Percentiles rank a stretch among this genome's conserved stretches.
Evolutionary conservation across 2,329 filamentous ascomycete species (phyloP).

Genomic region (Xylaria sp.): DNA sequence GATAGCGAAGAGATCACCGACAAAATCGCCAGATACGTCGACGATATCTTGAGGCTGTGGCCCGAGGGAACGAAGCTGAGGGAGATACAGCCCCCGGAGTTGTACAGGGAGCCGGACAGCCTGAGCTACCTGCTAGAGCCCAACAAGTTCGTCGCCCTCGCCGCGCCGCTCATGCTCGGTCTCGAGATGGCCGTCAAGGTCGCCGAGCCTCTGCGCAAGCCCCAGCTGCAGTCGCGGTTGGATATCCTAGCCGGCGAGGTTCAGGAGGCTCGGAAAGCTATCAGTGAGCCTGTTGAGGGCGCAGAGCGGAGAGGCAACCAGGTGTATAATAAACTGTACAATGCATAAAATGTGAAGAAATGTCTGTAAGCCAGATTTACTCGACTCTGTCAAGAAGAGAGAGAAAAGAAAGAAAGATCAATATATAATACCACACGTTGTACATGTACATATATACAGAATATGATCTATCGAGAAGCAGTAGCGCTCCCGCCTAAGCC

Average conservation of each 20-base stretch:
- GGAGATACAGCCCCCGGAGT: constrained; percentile 40
- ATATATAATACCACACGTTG: constrained; percentile 10
- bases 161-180: constrained; percentile 46
- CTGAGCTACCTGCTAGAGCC: constrained; percentile 39
- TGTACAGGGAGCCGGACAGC: constrained; percentile 32
- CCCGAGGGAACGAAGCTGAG: constrained; percentile 42
- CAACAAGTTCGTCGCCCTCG: constrained; percentile 42
- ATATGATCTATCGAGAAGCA: constrained; percentile 5
- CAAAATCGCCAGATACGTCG: constrained; percentile 43
- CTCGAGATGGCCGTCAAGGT: constrained; percentile 49
- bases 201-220: constrained; percentile 38
- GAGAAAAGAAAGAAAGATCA: constrained; percentile 12
- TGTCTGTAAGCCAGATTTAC: too few species aligned
- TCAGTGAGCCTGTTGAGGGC: constrained; percentile 4
- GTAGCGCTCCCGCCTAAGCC: not conserved
- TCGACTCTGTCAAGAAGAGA: too few species aligned
- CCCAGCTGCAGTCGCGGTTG: constrained; percentile 46
- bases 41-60: constrained; percentile 45
- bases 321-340: constrained; percentile 40
- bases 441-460: constrained; percentile 29
- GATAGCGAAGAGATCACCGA: constrained; percentile 35
- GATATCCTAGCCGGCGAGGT: constrained; percentile 43
- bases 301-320: constrained; percentile 21
- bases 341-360: too few species aligned
- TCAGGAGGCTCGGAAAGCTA: constrained; percentile 32